Base-by-base conservation (phyloP, 78 protist genomes). In the Dictyostelium firmibasis region DNA sequence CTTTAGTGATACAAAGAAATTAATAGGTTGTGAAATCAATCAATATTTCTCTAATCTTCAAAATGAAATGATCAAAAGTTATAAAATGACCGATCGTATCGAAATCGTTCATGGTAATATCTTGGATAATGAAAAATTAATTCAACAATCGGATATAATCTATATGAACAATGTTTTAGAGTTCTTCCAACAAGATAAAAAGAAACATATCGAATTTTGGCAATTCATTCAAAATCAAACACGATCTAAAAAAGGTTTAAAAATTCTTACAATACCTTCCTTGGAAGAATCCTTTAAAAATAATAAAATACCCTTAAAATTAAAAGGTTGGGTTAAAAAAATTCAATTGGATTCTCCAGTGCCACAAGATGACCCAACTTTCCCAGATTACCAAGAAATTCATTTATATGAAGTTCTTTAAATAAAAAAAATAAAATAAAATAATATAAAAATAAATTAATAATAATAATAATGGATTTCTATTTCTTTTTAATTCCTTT, bases 141-240 rank as follows among this genome's bases (percentile, higher is more conserved):
- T 89, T 25, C 31, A 64, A 38, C 31, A 47, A 33, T 82, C 96
- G 0, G 92, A 93, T 74, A 36, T 93, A 67, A 93, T 93, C 92
- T 85, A 84, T 70, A 93, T 93, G 92, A 93, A 93, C 38, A 93
- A 93, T 44, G 96, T 85, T 27, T 93, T 93, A 29, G 96, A 93
- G 2, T 93, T 93, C 77, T 93, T 93, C 38, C 92, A 86, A 74
- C 60, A 77, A 20, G 83, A 86, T 44, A 38, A 31, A 25, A 35
- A 76, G 11, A 20, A 25, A n/a, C 87, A 86, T 36, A 70, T 86
- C n/a, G 84, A 57, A 3, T 83, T 93, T 53, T 93, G 96, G 96
- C 44, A 70, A 33, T 29, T 47, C n/a, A 70, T 93, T 35, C 79
- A 85, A 64, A 29, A 60, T 9, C 13, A 20, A 20, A 82, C 96